phyloP scores from a whole-genome alignment of 225 moss, liverwort and hornwort genomes.

The Lunularia cruciata region DNA sequence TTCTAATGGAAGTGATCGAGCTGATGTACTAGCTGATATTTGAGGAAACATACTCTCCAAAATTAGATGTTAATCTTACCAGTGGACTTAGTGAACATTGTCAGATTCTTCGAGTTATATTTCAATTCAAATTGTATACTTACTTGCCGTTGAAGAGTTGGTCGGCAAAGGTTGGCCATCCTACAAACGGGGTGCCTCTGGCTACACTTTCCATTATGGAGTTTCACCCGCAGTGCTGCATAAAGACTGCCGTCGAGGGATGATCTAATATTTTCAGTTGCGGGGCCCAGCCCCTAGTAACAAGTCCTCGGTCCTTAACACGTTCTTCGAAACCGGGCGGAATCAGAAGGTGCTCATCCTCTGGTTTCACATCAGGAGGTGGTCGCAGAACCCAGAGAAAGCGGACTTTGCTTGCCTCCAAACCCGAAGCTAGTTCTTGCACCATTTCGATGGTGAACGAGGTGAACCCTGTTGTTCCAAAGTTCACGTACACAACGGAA shows the following conservation, averaged over 20 bases:
- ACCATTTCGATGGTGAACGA: conserved; percentile 3
- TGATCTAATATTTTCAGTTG: conserved; percentile 34
- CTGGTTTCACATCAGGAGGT: conserved; percentile 9
- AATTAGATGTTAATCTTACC: too few species aligned
- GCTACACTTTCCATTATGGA: conserved; percentile 29
- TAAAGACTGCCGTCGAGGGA: conserved; percentile 35
- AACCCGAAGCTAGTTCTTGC: conserved; percentile 27
- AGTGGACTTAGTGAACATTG: too few species aligned
- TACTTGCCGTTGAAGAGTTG: conserved; percentile 22
- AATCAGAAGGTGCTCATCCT: conserved; percentile 14
- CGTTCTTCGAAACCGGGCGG: conserved; percentile 26
- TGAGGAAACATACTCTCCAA: too few species aligned
- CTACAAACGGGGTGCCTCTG: conserved; percentile 30
- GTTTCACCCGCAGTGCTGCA: conserved; percentile 40
- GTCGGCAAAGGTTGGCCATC: conserved; percentile 35
- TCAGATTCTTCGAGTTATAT: too few species aligned
- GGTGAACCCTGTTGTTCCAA: conserved; percentile 27
- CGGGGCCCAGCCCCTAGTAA: conserved; percentile 31
- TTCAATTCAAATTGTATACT: too few species aligned
- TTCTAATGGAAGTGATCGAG: too few species aligned
- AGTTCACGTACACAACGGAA: conserved; percentile 29
- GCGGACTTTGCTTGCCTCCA: conserved; percentile 24
- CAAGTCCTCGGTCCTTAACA: conserved; percentile 28
- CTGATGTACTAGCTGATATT: too few species aligned
- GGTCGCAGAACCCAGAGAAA: conserved; percentile 34